These are phyloP conservation scores for Penicillium sclerotigenum DNA, from an alignment of 2,329 filamentous ascomycete genomes.

Conservation along the genomic window DNA sequence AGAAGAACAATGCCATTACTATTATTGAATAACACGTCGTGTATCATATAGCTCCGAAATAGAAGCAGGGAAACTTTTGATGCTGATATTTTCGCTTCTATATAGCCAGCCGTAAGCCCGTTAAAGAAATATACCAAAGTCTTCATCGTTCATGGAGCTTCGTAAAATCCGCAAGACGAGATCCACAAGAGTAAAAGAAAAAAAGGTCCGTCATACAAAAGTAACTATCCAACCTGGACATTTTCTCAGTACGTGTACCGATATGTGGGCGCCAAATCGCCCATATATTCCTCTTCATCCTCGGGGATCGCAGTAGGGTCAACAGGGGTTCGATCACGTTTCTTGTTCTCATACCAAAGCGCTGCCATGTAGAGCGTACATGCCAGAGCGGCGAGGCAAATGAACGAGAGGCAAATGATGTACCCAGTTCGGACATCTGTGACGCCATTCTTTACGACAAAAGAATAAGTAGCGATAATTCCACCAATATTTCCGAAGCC, in stretches of 20 bases:
- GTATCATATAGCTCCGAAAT: background rate
- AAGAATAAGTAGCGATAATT: conserved; percentile 72
- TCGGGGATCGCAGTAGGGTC: conserved; percentile 25
- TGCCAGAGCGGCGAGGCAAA: conserved; percentile 61
- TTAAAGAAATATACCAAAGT: background rate
- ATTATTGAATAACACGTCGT: background rate
- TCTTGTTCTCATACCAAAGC: conserved; percentile 41
- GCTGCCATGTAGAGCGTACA: conserved; percentile 41
- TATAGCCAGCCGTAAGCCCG: background rate
- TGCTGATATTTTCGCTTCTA: background rate
- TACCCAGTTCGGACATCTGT: conserved; percentile 71
- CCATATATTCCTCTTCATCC: conserved; percentile 36
- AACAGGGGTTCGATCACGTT: conserved; percentile 33
- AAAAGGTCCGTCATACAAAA: background rate
- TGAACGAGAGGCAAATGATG: conserved; percentile 71
- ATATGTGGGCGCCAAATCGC: conserved; percentile 44
- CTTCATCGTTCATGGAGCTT: background rate
- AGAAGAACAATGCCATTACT: background rate
- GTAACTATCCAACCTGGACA: background rate
- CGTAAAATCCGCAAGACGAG: background rate
- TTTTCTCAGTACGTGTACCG: conserved; percentile 36
- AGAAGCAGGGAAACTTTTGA: background rate
- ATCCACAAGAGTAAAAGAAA: background rate
- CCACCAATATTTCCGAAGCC: conserved; percentile 76
- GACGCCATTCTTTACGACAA: conserved; percentile 59